phyloP scores from a whole-genome alignment of 2,329 filamentous ascomycete genomes.

The Microsporum canis region DNA sequence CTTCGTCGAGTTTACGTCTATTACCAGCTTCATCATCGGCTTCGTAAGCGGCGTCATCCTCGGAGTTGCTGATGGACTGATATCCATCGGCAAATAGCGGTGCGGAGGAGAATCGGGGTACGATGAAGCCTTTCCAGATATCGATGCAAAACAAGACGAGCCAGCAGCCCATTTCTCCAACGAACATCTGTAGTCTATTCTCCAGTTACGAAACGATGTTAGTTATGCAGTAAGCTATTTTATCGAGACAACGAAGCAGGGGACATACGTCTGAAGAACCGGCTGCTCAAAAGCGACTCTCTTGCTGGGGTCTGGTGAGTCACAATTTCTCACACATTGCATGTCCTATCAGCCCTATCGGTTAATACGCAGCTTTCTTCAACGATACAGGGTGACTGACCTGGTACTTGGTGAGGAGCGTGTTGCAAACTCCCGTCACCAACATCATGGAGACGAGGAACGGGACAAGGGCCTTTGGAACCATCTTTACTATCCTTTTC shows the following conservation, averaged over 20 bases:
- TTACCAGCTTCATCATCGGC: slow-evolving; percentile 38
- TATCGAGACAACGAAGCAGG: not conserved
- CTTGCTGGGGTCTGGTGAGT: slow-evolving; percentile 53
- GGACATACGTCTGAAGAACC: slow-evolving; percentile 66
- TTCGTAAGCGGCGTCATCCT: slow-evolving; percentile 32
- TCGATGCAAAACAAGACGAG: slow-evolving; percentile 65
- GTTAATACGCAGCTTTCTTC: slow-evolving; percentile 78
- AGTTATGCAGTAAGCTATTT: not conserved
- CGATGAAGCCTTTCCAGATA: slow-evolving; percentile 50
- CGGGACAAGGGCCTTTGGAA: slow-evolving; percentile 59
- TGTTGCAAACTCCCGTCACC: slow-evolving; percentile 91
- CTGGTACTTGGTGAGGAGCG: slow-evolving; percentile 91
- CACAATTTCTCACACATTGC: slow-evolving; percentile 89
- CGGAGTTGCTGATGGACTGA: slow-evolving; percentile 47
- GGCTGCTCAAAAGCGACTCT: slow-evolving; percentile 79
- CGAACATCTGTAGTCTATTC: slow-evolving; percentile 73
- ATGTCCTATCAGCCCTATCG: slow-evolving; percentile 58
- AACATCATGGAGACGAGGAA: slow-evolving; percentile 94
- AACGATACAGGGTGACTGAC: slow-evolving; percentile 37
- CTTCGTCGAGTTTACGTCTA: slow-evolving; percentile 42
- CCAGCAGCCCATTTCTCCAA: slow-evolving; percentile 94
- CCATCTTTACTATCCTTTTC: slow-evolving; percentile 43
- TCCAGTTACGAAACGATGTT: not conserved
- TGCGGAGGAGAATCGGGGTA: slow-evolving; percentile 29
- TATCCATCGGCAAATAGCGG: slow-evolving; percentile 47